Percentiles rank a stretch among this genome's conserved stretches.
Evolutionary conservation across 345 rosid genomes (phyloP).

Genomic region (Ricinus communis): DNA sequence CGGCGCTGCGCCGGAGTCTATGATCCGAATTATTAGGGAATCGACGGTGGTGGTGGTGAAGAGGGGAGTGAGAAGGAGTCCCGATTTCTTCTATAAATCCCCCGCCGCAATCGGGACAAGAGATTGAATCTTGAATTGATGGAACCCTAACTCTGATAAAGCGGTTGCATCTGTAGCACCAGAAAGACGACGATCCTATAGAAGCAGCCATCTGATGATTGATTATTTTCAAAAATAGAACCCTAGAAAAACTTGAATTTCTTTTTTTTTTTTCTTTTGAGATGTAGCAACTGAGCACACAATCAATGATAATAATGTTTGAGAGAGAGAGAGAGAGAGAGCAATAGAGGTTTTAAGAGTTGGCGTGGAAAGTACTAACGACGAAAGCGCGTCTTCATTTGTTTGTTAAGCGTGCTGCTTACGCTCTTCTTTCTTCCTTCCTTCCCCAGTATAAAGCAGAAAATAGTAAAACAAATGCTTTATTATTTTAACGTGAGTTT

Average conservation of each 20-base stretch:
- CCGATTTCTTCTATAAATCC: slow-evolving; percentile 57
- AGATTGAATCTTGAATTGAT: slow-evolving; percentile 28
- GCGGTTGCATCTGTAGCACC: slow-evolving; percentile 64
- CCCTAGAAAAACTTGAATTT: too few species aligned
- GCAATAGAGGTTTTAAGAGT: not conserved
- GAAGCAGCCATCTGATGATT: slow-evolving; percentile 13
- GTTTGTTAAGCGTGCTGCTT: not conserved
- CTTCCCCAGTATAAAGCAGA: too few species aligned
- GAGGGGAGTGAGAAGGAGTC: slow-evolving; percentile 32
- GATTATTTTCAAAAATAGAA: not conserved
- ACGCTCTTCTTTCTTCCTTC: not conserved
- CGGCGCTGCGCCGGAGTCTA: slow-evolving; percentile 42
- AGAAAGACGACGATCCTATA: slow-evolving; percentile 37
- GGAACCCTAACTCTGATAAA: slow-evolving; percentile 31
- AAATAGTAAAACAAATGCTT: too few species aligned
- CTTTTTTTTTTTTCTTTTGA: too few species aligned
- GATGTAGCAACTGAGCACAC: not conserved
- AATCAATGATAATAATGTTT: not conserved
- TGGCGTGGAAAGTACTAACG: not conserved
- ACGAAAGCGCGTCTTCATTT: not conserved
- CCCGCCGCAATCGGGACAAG: slow-evolving; percentile 52
- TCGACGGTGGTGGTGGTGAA: slow-evolving; percentile 29
- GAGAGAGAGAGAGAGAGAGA: not conserved
- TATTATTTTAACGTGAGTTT: too few species aligned
- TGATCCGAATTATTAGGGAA: slow-evolving; percentile 25